phyloP scores from a whole-genome alignment of 1,284 basidiomycete genomes.

The Butyriboletus regius region DNA sequence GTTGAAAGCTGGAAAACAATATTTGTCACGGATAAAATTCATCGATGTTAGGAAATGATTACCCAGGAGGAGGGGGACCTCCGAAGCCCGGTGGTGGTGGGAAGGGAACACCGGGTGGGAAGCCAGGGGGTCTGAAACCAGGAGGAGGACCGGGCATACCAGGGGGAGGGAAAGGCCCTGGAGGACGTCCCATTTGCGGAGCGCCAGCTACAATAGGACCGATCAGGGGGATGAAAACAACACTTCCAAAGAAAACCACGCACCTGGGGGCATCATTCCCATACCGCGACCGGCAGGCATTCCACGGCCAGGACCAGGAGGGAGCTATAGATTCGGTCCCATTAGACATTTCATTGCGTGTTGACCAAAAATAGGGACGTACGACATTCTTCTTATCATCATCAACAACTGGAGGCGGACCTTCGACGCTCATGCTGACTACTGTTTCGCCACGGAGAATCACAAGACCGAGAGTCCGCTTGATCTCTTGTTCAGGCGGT shows the following conservation, averaged over 20 bases:
- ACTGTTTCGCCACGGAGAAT: slow-evolving; percentile 95
- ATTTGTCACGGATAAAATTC: slow-evolving; percentile 9
- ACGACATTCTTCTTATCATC: slow-evolving; percentile 79
- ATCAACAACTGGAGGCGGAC: slow-evolving; percentile 87
- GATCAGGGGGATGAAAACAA: slow-evolving; percentile 13
- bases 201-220: slow-evolving; percentile 46
- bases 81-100: slow-evolving; percentile 71
- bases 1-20: slow-evolving; percentile 32
- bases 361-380: slow-evolving; percentile 21
- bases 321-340: slow-evolving; percentile 48
- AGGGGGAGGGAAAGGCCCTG: slow-evolving; percentile 78
- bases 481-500: slow-evolving; percentile 86
- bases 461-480: slow-evolving; percentile 89
- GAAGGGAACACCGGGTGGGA: slow-evolving; percentile 73
- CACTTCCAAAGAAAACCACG: slow-evolving; percentile 32
- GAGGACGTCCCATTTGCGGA: slow-evolving; percentile 69
- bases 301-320: slow-evolving; percentile 85
- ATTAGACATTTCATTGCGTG: slow-evolving; percentile 12
- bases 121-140: slow-evolving; percentile 76
- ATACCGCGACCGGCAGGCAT: slow-evolving; percentile 95
- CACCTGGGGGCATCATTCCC: slow-evolving; percentile 88
- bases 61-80: slow-evolving; percentile 80
- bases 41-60: slow-evolving; percentile 27
- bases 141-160: slow-evolving; percentile 78
- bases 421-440: slow-evolving; percentile 91